Evolutionary conservation across 208 protist species (phyloP).

Genomic region (Trypanosomatidae sp.): DNA sequence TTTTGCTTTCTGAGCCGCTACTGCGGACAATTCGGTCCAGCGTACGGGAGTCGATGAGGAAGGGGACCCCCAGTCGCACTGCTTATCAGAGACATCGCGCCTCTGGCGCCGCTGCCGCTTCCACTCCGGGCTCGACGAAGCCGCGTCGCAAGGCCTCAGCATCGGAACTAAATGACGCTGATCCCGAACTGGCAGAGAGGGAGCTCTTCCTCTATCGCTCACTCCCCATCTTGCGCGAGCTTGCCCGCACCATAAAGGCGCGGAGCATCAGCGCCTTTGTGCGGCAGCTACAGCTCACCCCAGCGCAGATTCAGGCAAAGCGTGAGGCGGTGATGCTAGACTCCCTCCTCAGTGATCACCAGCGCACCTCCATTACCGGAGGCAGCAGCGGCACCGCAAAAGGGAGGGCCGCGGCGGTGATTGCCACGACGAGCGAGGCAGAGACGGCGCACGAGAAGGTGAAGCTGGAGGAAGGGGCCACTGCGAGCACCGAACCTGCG

Average conservation of each 20-base stretch:
- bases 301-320: slow-evolving; percentile 62
- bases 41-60: slow-evolving; percentile 10
- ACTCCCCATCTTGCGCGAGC: slow-evolving; percentile 53
- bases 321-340: slow-evolving; percentile 61
- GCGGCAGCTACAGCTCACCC: slow-evolving; percentile 47
- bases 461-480: slow-evolving; percentile 1
- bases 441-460: neutral
- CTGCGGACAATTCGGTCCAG: slow-evolving; percentile 23
- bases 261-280: slow-evolving; percentile 34
- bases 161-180: neutral
- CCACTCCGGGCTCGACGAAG: neutral
- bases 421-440: neutral
- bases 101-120: neutral
- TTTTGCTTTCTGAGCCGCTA: slow-evolving; percentile 31
- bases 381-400: neutral
- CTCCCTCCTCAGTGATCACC: slow-evolving; percentile 27
- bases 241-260: slow-evolving; percentile 49
- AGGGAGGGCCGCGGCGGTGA: neutral
- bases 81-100: neutral
- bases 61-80: neutral
- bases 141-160: neutral
- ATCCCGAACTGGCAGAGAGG: neutral
- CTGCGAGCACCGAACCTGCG: neutral
- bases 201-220: slow-evolving; percentile 15
- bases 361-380: neutral